A percentile compares a stretch with the other conserved stretches of the same genome.
These are phyloP conservation scores for Backusella tuberculispora DNA, from an alignment of 192 early-diverging fungal species.

Conservation along the genomic window DNA sequence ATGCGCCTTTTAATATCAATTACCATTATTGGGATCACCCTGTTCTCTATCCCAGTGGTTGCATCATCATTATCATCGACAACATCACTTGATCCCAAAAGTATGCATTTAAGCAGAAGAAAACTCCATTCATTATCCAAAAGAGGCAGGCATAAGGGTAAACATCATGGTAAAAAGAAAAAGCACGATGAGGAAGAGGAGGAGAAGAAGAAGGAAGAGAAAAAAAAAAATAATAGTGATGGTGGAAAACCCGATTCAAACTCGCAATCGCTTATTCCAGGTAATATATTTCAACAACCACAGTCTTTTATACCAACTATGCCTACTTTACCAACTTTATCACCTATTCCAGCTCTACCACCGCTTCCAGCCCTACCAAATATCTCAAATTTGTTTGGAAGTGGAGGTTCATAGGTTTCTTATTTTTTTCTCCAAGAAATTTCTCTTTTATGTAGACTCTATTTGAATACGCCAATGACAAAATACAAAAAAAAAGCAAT, in stretches of 20 bases:
- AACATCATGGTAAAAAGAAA: not conserved
- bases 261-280: not conserved
- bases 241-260: not conserved
- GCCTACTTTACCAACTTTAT: not conserved
- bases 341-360: not conserved
- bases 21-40: not conserved
- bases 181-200: not conserved
- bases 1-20: conserved; percentile 4
- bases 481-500: not conserved
- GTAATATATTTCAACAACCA: not conserved
- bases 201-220: not conserved
- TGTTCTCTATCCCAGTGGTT: not conserved
- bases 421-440: not conserved
- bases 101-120: not conserved
- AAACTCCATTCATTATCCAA: not conserved
- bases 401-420: not conserved
- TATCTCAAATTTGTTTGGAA: not conserved
- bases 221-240: not conserved
- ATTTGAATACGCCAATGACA: not conserved
- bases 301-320: not conserved
- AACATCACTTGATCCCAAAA: not conserved
- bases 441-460: not conserved
- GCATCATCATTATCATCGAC: not conserved
- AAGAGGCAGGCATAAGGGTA: not conserved
- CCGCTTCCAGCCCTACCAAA: not conserved